Percentiles rank a stretch among this genome's conserved stretches.
Conservation (phyloP, 306 rosid species). For the Trichosanthes truncata region DNA sequence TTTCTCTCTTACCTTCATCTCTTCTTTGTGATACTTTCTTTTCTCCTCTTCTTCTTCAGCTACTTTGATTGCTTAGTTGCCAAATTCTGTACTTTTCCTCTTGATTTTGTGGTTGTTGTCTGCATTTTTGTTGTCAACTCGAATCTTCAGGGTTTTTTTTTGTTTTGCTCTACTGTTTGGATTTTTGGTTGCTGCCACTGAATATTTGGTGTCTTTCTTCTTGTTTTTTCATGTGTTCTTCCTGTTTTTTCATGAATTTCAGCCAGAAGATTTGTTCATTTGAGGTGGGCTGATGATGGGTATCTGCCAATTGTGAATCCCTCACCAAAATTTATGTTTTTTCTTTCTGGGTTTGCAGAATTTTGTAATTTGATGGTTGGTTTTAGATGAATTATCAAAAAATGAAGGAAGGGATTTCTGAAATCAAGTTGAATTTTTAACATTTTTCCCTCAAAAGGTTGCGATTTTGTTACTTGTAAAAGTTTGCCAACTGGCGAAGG, state of each 20-base stretch:
- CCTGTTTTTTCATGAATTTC: conserved; percentile 11
- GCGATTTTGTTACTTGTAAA: not conserved
- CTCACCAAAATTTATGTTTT: not conserved
- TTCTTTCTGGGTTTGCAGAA: not conserved
- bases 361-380: not conserved
- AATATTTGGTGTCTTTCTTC: conserved; percentile 1
- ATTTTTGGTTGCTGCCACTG: conserved; percentile 1
- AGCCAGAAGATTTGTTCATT: conserved; percentile 20
- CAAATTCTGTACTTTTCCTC: not conserved
- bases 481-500: not conserved
- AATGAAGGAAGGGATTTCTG: not conserved
- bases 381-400: not conserved
- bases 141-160: not conserved
- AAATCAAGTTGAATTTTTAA: not conserved
- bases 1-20: not conserved
- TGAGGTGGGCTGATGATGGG: conserved; percentile 26
- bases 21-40: not conserved
- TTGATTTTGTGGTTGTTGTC: not conserved
- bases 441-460: not conserved
- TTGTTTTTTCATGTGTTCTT: conserved; percentile 12
- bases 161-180: conserved; percentile 14
- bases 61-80: not conserved
- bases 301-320: not conserved
- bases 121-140: not conserved
- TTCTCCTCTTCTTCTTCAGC: not conserved